phyloP scores from a whole-genome alignment of 805 yeast genomes.

The Hanseniaspora lindneri region DNA sequence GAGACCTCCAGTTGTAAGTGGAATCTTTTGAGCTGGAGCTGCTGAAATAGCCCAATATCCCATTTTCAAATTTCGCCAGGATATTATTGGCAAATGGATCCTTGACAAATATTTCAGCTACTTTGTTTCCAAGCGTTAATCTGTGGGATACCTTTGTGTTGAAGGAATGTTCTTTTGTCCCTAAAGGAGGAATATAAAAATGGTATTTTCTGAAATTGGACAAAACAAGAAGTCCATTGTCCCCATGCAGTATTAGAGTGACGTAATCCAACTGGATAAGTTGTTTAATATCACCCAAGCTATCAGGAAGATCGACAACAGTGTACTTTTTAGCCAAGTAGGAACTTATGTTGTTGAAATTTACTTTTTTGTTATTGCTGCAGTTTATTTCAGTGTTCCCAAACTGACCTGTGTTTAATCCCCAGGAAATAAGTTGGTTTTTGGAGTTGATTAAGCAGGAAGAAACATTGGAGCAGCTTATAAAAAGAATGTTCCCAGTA shows the following conservation, averaged over 20 bases:
- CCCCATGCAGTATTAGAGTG: conserved; percentile 50
- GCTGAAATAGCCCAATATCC: conserved; percentile 38
- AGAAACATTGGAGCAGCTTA: conserved; percentile 57
- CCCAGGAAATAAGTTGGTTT: conserved; percentile 54
- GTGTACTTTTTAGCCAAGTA: conserved; percentile 21
- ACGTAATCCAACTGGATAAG: conserved; percentile 56
- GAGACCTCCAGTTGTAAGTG: conserved; percentile 26
- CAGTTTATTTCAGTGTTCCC: conserved; percentile 37
- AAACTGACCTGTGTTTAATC: conserved; percentile 72
- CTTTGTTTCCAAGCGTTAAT: conserved; percentile 20
- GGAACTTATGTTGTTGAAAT: conserved; percentile 37
- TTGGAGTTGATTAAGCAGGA: conserved; percentile 45
- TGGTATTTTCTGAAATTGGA: conserved; percentile 46
- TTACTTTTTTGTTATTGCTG: conserved; percentile 27
- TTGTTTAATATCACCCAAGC: conserved; percentile 33
- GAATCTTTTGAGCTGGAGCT: conserved; percentile 16
- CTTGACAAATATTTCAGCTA: conserved; percentile 26
- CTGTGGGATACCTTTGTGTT: conserved; percentile 22
- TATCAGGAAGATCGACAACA: conserved; percentile 20
- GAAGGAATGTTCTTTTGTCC: conserved; percentile 18
- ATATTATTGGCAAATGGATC: conserved; percentile 33
- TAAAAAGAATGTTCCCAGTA: conserved; percentile 27
- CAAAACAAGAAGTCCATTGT: conserved; percentile 52
- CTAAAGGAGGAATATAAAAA: conserved; percentile 31
- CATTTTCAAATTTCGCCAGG: conserved; percentile 45